A percentile compares a stretch with the other conserved stretches of the same genome.
phyloP scores from a whole-genome alignment of 805 yeast genomes.

The Brettanomyces anomalus region DNA sequence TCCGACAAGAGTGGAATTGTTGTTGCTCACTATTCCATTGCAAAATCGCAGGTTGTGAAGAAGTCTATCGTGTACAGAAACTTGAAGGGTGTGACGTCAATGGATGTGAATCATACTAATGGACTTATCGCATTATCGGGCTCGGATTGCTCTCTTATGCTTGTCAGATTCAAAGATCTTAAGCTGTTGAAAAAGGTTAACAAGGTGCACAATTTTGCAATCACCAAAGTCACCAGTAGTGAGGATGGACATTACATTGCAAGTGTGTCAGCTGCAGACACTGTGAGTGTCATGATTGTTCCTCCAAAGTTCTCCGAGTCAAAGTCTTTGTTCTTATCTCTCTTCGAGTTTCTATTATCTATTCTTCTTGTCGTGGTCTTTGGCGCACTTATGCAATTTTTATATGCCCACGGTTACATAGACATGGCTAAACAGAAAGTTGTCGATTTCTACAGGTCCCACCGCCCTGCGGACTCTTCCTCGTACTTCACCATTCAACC shows the following conservation, averaged over 20 bases:
- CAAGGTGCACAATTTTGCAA: constrained; percentile 68
- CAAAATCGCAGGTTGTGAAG: constrained; percentile 32
- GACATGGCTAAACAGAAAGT: constrained; percentile 14
- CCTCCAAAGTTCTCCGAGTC: constrained; percentile 42
- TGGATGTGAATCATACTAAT: constrained; percentile 31
- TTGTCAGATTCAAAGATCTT: constrained; percentile 47
- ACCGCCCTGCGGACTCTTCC: constrained; percentile 23
- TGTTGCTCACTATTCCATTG: constrained; percentile 35
- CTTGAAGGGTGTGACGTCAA: constrained; percentile 47
- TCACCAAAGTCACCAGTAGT: constrained; percentile 64
- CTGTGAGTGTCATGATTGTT: constrained; percentile 52
- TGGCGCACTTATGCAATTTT: constrained; percentile 20
- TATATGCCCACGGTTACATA: constrained; percentile 22
- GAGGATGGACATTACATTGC: constrained; percentile 61
- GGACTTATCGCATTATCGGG: constrained; percentile 49
- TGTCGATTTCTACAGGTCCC: constrained; percentile 14
- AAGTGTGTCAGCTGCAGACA: constrained; percentile 68
- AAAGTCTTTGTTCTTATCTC: constrained; percentile 24
- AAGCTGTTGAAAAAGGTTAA: constrained; percentile 39
- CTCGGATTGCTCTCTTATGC: constrained; percentile 55
- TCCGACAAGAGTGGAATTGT: constrained; percentile 34
- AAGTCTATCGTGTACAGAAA: constrained; percentile 35
- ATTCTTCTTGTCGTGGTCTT: constrained; percentile 16
- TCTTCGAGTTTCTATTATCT: constrained; percentile 19
- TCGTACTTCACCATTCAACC: constrained; percentile 27